Base-by-base conservation (phyloP, 2,329 filamentous ascomycete species). In the Ceratocystis albifundus region DNA sequence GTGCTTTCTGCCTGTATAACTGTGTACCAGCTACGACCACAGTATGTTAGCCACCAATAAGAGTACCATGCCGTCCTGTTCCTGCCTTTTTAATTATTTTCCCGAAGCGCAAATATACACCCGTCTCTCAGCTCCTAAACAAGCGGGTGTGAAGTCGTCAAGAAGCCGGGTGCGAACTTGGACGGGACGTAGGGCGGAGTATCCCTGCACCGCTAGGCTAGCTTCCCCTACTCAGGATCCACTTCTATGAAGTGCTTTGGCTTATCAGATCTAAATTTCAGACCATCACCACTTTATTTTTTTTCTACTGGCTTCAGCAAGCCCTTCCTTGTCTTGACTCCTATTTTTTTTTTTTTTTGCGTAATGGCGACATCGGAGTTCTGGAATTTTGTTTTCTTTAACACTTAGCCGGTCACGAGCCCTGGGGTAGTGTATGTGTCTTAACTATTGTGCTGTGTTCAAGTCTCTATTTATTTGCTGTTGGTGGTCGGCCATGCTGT, bases 191-290 rank as follows among this genome's bases (percentile, higher is more conserved):
- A 12, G 36, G 28, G 6, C 55, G 28, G 28, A n/a, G 3, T 30
- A 59, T 59, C 55, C 55, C 55, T 59, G 55, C 55, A n/a, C 20
- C 36, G 32, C 55, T 15, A 59, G 28, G 53, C 28, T 32, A 57
- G 53, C 22, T 32, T 28, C 22, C 53, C 53, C 53, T 32, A 57
- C 15, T n/a, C 55, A 41, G 36, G 30, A 28, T 44, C 61, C 44
- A 48, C 61, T 48, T n/a, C 17, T 46, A 10, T 63, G 46, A 32
- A 50, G 61, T 30, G 12, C 41, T 44, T 41, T 62, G 64, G 46
- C 50, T 65, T 65, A 65, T 65, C 64, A 65, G 64, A 65, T 65
- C 64, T 25, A 50, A 65, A 61, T 62, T 20, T 50, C 15, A 17
- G 53, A 65, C 28, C 64, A 65, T 65, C 64, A 61, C 64, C 64